Evolutionary conservation across 164 flowering plant species (phyloP).

Genomic region (Vitis amurensis): DNA sequence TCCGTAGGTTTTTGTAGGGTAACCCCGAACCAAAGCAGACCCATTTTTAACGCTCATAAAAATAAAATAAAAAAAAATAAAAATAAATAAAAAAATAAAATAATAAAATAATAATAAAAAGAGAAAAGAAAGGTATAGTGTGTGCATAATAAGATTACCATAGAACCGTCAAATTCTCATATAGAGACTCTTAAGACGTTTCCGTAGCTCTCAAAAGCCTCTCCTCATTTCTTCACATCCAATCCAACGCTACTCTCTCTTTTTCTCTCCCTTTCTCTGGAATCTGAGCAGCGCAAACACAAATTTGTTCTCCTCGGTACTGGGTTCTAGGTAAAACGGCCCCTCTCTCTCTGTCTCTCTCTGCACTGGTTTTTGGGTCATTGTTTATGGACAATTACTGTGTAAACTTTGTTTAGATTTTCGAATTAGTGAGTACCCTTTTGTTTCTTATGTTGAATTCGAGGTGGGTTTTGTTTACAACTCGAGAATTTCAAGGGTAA

Average conservation of each 20-base stretch:
- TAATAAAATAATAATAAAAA: background rate
- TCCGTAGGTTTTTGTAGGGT: no score
- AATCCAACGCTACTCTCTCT: constrained; percentile 11
- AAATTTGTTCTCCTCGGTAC: constrained; percentile 8
- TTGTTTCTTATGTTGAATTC: constrained; percentile 5
- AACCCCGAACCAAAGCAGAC: no score
- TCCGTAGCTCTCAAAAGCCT: background rate
- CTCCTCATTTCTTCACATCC: background rate
- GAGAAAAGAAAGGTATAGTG: background rate
- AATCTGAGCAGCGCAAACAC: background rate
- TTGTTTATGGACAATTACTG: background rate
- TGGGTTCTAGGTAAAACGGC: constrained; percentile 8
- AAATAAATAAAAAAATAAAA: no score
- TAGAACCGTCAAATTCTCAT: background rate
- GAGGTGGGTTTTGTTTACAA: constrained; percentile 7
- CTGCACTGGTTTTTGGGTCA: background rate
- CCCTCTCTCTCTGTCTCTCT: background rate
- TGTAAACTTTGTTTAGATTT: background rate
- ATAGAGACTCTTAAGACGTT: background rate
- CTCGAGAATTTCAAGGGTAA: background rate
- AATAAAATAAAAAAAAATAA: no score
- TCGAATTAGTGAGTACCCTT: constrained; percentile 6
- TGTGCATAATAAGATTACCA: background rate
- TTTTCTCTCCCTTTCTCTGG: background rate
- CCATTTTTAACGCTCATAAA: no score